Percentiles rank a stretch among this genome's conserved stretches.
Conservation (phyloP, 2,329 filamentous ascomycete species). For the Didymosphaeria variabile region DNA sequence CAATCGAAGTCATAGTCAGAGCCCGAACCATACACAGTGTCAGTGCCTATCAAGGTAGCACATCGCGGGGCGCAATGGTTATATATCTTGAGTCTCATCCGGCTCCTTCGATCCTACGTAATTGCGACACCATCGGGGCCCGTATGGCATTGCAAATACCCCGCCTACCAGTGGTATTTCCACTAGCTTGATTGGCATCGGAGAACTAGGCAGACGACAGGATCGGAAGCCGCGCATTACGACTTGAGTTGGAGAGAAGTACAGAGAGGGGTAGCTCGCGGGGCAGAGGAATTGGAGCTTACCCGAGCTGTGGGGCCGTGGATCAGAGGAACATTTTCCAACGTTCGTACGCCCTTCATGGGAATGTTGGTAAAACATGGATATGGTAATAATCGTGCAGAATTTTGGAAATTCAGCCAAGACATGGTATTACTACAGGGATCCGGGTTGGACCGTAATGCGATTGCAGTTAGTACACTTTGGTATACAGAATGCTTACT, state of each 20-base stretch:
- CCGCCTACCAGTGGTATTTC: background rate
- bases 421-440: background rate
- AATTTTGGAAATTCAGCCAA: background rate
- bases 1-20: conserved; percentile 13
- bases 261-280: conserved; percentile 15
- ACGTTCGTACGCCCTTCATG: background rate
- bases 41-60: background rate
- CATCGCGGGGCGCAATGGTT: background rate
- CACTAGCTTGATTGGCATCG: background rate
- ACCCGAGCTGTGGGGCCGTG: conserved; percentile 1
- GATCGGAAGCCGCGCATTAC: conserved; percentile 1
- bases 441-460: background rate
- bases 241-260: background rate
- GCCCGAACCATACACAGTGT: background rate
- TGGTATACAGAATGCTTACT: background rate
- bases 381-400: background rate
- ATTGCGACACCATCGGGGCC: background rate
- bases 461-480: background rate
- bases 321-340: background rate
- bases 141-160: background rate
- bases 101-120: background rate
- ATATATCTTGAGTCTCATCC: background rate
- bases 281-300: conserved; percentile 9
- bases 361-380: background rate
- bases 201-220: background rate